Percentiles rank a stretch among this genome's conserved stretches.
phyloP scores from a whole-genome alignment of 208 protist species.

The Trypanosomatidae sp. region DNA sequence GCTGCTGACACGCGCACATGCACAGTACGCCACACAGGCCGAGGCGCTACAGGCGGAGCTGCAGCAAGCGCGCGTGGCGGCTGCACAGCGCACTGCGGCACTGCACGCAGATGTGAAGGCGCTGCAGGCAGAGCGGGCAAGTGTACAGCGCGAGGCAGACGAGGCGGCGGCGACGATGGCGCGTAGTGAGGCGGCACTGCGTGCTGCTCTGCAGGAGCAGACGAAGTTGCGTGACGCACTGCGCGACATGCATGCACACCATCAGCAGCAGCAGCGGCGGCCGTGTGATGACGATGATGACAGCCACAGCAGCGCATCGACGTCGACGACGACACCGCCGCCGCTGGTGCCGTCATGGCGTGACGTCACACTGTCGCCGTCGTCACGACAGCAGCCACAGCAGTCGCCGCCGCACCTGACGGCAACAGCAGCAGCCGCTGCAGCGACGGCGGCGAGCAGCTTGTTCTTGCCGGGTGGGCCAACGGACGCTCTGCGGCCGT shows the following conservation, averaged over 20 bases:
- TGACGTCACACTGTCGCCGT: too few relatives aligned
- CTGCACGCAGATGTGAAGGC: conserved; percentile 11
- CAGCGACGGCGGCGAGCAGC: too few relatives aligned
- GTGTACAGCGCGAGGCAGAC: conserved; percentile 9
- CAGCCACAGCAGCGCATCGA: too few relatives aligned
- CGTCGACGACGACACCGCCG: too few relatives aligned
- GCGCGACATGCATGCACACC: too few relatives aligned
- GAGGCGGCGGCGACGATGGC: conserved; percentile 6
- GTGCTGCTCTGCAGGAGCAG: conserved; percentile 12
- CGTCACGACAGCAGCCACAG: too few relatives aligned
- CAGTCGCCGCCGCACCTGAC: too few relatives aligned
- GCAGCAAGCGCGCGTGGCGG: conserved; percentile 6
- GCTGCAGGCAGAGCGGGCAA: conserved; percentile 13
- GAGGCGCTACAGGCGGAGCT: conserved; percentile 10
- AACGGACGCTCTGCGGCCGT: background rate
- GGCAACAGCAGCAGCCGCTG: too few relatives aligned
- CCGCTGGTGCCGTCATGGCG: too few relatives aligned
- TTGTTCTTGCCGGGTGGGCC: background rate
- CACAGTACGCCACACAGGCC: conserved; percentile 7
- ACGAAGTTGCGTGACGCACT: conserved; percentile 6
- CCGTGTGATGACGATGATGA: too few relatives aligned
- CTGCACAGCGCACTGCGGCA: conserved; percentile 1
- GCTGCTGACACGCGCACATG: conserved; percentile 12
- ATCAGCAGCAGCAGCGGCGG: too few relatives aligned
- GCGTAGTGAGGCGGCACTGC: conserved; percentile 1